Evolutionary conservation across 805 yeast genomes (phyloP).

Genomic region (Diddensiella santjacobensis): DNA sequence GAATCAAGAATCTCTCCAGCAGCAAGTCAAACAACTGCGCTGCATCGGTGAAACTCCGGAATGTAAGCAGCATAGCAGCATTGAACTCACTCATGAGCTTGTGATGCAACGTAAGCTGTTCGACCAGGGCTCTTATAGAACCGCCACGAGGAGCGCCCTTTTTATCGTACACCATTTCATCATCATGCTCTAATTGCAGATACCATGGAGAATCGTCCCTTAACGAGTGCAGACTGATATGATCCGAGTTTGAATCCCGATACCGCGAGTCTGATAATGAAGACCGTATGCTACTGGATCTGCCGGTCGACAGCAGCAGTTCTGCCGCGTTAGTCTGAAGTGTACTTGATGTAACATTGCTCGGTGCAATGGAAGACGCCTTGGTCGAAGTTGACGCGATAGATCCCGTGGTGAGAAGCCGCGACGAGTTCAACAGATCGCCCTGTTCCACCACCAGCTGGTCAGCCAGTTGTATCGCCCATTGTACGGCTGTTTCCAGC

Average conservation of each 20-base stretch:
- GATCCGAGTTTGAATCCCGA: neutral
- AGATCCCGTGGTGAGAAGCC: neutral
- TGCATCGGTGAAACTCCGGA: conserved; percentile 69
- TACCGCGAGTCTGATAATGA: neutral
- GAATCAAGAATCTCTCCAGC: conserved; percentile 60
- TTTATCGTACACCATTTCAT: conserved; percentile 52
- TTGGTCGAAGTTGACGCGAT: neutral
- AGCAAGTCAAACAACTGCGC: conserved; percentile 55
- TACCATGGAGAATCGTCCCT: conserved; percentile 41
- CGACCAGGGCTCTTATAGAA: conserved; percentile 68
- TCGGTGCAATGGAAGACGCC: neutral
- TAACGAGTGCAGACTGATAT: neutral
- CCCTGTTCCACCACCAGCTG: conserved; percentile 2
- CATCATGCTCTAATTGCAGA: conserved; percentile 49
- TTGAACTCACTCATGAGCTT: conserved; percentile 57
- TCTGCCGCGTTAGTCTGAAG: neutral
- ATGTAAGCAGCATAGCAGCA: conserved; percentile 67
- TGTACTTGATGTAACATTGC: neutral
- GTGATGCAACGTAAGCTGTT: conserved; percentile 75
- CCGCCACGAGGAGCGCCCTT: conserved; percentile 82
- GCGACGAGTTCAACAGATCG: neutral
- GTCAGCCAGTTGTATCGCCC: conserved; percentile 2
- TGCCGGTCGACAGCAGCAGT: neutral
- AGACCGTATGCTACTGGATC: neutral
- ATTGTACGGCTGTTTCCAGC: conserved; percentile 7